Evolutionary conservation across 129 eudicot genomes (phyloP), one percentile per base, ranked within the genome.

Genomic region (Centaurea solstitialis): DNA sequence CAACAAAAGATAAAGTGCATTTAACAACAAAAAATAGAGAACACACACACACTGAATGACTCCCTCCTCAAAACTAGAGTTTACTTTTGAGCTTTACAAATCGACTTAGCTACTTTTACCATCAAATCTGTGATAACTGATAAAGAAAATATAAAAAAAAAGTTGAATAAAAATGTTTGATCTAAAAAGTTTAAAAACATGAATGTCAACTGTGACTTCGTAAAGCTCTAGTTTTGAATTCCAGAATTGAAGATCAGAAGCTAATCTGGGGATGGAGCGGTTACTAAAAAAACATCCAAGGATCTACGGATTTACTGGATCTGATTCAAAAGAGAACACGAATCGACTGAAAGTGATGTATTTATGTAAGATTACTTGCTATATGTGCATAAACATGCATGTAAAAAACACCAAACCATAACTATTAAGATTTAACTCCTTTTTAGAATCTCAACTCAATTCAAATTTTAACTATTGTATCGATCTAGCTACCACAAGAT

Each of bases 341-440:
- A n/a, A 13, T 17, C 22, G 3, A 17, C 65, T 57, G 22, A 21
- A 64, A 64, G 26, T 22, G 68, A 64, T 21, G 22, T 26, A 62
- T 62, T 64, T 64, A 64, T 21, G 65, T 57, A 57, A 53, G 64
- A 53, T 53, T 53, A 17, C 8, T 53, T 17, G 8, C 64, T 53
- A 17, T 53, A 17, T 68, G 57, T 70, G 33, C 75, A 37, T 70
- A 37, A 70, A 35, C 75, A 71, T 38, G 74, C 38, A 30, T 70
- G 74, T 33, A 70, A 69, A 69, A 70, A 69, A 69, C 74, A 69
- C 26, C 47, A 33, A 13, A 69, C 37, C 47, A 33, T 6, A 35
- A 69, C 18, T 69, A 18, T 70, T n/a, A n/a, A n/a, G n/a, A n/a
- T n/a, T n/a, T 53, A 57, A 57, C 65, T 17, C 0, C 22, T 12